Evolutionary conservation across 75 land plant species (phyloP).

Genomic region (Selaginella moellendorffii): DNA sequence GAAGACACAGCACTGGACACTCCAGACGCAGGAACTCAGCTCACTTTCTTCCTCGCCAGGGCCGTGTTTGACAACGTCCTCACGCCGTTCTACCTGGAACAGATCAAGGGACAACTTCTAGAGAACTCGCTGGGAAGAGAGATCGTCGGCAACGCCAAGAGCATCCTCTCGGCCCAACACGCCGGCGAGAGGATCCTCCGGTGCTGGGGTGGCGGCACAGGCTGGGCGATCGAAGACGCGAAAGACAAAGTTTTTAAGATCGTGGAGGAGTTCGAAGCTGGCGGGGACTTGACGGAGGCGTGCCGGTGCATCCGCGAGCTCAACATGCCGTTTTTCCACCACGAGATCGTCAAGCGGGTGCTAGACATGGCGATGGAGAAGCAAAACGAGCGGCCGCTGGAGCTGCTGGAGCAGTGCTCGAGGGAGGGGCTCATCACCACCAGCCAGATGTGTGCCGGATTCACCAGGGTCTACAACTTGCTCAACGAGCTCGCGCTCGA

Average conservation of each 20-base stretch:
- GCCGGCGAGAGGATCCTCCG: background rate
- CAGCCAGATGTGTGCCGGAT: slow-evolving; percentile 86
- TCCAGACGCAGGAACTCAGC: background rate
- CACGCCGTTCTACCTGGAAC: background rate
- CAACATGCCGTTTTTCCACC: slow-evolving; percentile 88
- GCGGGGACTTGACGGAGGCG: background rate
- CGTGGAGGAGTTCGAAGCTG: background rate
- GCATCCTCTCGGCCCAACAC: background rate
- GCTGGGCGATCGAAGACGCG: background rate
- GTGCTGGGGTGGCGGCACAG: background rate
- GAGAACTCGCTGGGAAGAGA: background rate
- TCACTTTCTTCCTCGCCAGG: background rate
- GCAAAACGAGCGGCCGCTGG: slow-evolving; percentile 50
- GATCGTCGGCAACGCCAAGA: background rate
- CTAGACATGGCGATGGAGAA: slow-evolving; percentile 96
- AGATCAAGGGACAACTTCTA: background rate
- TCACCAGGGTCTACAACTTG: slow-evolving; percentile 43
- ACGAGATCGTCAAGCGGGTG: slow-evolving; percentile 87
- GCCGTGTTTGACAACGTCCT: background rate
- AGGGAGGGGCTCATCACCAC: slow-evolving; percentile 76
- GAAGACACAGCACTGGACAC: slow-evolving; percentile 2
- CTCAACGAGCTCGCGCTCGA: slow-evolving; percentile 84
- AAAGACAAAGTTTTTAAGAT: background rate
- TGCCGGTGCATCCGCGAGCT: slow-evolving; percentile 59
- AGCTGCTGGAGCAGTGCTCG: slow-evolving; percentile 58